Evolutionary conservation across 225 moss, liverwort and hornwort species (phyloP).

Genomic region (Neckera pumila): DNA sequence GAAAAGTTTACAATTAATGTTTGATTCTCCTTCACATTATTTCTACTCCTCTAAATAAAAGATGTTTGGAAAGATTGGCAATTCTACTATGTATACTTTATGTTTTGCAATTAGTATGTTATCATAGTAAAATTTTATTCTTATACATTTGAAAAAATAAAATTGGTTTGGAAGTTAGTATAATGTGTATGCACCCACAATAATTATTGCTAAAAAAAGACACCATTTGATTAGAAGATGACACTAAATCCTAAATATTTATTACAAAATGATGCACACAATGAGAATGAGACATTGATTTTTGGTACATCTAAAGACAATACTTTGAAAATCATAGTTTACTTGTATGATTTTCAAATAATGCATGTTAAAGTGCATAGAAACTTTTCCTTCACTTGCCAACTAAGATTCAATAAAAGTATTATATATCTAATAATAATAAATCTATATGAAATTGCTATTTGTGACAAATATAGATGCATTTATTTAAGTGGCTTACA

Average conservation of each 20-base stretch:
- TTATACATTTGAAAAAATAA: not conserved
- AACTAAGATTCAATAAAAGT: no score
- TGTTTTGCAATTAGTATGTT: not conserved
- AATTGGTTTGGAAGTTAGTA: not conserved
- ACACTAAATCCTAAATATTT: not conserved
- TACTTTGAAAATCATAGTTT: not conserved
- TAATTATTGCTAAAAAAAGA: not conserved
- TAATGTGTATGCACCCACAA: not conserved
- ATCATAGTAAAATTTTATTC: not conserved
- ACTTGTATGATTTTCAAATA: not conserved
- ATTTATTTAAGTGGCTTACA: no score
- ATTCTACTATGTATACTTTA: not conserved
- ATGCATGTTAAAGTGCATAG: not conserved
- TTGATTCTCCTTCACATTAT: not conserved
- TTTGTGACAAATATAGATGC: no score
- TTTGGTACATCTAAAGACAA: not conserved
- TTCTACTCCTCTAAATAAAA: not conserved
- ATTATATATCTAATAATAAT: no score
- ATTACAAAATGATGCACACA: not conserved
- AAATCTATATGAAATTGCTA: no score
- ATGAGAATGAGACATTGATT: not conserved
- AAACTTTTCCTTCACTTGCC: no score
- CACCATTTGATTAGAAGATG: no score
- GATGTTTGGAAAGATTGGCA: not conserved
- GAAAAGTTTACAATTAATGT: not conserved